A percentile compares a stretch with the other conserved stretches of the same genome.
Evolutionary conservation across 2,329 filamentous ascomycete genomes (phyloP).

Genomic region (Aspergillus fructus): DNA sequence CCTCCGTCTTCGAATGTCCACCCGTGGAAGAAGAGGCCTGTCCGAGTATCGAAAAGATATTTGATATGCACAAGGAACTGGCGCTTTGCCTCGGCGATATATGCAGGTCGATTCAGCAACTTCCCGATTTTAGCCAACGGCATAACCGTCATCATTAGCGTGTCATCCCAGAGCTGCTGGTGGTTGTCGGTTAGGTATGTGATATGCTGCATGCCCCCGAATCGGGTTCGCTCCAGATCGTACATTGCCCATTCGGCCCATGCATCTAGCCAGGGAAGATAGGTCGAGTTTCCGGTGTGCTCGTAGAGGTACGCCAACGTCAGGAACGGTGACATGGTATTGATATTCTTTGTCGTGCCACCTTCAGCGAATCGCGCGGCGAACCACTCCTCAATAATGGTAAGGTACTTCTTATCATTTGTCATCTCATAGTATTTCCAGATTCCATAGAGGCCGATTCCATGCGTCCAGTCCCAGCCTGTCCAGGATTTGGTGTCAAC

Average conservation of each 20-base stretch:
- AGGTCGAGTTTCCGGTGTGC: constrained; percentile 65
- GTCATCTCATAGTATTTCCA: constrained; percentile 80
- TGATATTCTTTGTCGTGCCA: constrained; percentile 78
- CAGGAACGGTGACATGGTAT: constrained; percentile 77
- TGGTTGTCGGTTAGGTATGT: constrained; percentile 71
- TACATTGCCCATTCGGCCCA: constrained; percentile 85
- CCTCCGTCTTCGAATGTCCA: constrained; percentile 65
- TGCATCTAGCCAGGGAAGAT: constrained; percentile 73
- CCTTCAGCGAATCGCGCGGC: constrained; percentile 63
- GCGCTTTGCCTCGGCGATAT: constrained; percentile 73
- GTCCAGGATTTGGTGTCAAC: constrained; percentile 82
- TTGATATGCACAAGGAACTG: constrained; percentile 78
- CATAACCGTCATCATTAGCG: constrained; percentile 83
- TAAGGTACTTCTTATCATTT: constrained; percentile 58
- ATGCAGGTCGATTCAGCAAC: constrained; percentile 67
- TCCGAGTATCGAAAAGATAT: constrained; percentile 70
- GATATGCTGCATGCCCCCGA: constrained; percentile 72
- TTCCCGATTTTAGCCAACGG: constrained; percentile 77
- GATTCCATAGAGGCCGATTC: constrained; percentile 75
- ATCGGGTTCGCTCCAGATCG: constrained; percentile 69
- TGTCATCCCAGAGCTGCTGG: constrained; percentile 81
- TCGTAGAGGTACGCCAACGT: constrained; percentile 76
- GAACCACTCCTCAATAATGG: constrained; percentile 74
- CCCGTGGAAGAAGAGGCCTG: constrained; percentile 77
- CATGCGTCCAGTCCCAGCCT: constrained; percentile 78